Evolutionary conservation across 495 filamentous ascomycete genomes (phyloP).

Genomic region (Xylaria palmicola): DNA sequence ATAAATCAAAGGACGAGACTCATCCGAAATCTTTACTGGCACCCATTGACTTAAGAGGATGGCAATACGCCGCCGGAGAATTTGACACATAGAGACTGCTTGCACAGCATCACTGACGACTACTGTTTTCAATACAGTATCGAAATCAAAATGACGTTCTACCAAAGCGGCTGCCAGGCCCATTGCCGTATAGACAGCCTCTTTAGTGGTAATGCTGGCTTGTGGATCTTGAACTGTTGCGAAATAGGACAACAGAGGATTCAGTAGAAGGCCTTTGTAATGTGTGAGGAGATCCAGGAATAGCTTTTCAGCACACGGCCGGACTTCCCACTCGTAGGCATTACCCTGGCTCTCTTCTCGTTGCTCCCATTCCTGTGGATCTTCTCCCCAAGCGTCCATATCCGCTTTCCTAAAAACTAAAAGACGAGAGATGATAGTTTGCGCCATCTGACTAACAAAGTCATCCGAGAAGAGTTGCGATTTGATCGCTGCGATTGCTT

Average conservation of each 20-base stretch:
- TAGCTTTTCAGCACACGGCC: conserved; percentile 88
- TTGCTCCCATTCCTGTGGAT: conserved; percentile 90
- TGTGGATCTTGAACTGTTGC: conserved; percentile 64
- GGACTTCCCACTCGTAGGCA: conserved; percentile 82
- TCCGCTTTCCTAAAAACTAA: conserved; percentile 85
- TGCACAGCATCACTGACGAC: conserved; percentile 79
- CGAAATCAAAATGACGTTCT: conserved; percentile 70
- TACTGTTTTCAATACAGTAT: conserved; percentile 68
- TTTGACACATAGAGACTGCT: conserved; percentile 70
- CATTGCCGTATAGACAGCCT: conserved; percentile 90
- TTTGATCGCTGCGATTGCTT: conserved; percentile 64
- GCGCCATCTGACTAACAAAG: conserved; percentile 75
- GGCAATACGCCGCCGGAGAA: conserved; percentile 84
- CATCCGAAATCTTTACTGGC: conserved; percentile 62
- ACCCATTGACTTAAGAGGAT: conserved; percentile 91
- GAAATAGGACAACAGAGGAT: conserved; percentile 78
- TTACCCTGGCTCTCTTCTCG: conserved; percentile 76
- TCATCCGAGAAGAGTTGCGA: conserved; percentile 68
- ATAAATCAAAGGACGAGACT: conserved; percentile 72
- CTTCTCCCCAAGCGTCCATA: conserved; percentile 85
- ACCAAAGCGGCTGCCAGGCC: conserved; percentile 81
- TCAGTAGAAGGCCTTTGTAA: conserved; percentile 73
- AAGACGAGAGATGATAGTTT: conserved; percentile 78
- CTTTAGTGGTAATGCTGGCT: conserved; percentile 76
- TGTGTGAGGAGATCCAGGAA: conserved; percentile 89